Conservation (phyloP, 208 protist genomes). For the Leishmania major region DNA sequence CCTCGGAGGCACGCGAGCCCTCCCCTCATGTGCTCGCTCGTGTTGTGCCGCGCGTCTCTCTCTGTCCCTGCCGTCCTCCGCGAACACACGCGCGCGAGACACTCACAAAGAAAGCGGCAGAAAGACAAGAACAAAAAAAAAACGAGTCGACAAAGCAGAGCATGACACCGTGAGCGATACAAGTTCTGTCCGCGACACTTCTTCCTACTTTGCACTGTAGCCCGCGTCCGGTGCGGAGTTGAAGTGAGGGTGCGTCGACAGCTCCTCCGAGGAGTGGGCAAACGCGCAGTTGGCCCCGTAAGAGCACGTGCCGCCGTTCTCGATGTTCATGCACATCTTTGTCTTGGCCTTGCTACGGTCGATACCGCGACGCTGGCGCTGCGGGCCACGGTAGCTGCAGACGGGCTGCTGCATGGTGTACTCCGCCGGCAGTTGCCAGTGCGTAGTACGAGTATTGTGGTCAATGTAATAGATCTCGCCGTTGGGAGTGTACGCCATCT, state of each 20-base stretch:
- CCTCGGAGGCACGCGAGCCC: not conserved
- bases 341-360: constrained; percentile 87
- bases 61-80: not conserved
- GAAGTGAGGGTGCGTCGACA: constrained; percentile 51
- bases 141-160: not conserved
- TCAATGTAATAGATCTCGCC: constrained; percentile 89
- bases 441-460: constrained; percentile 86
- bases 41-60: not conserved
- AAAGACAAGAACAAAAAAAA: not conserved
- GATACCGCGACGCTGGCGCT: constrained; percentile 70
- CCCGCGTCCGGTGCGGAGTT: constrained; percentile 15
- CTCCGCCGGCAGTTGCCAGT: constrained; percentile 74
- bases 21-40: not conserved
- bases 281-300: constrained; percentile 89
- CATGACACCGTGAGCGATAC: not conserved
- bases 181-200: not conserved
- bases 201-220: not conserved
- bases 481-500: constrained; percentile 67
- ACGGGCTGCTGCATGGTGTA: constrained; percentile 35
- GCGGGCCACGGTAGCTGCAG: constrained; percentile 37
- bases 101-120: not conserved
- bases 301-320: constrained; percentile 83
- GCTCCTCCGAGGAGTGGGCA: constrained; percentile 82
- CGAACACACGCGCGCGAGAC: not conserved
- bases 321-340: constrained; percentile 94